phyloP scores from a whole-genome alignment of 2,329 filamentous ascomycete genomes.

The Albophoma yamanashiensis region DNA sequence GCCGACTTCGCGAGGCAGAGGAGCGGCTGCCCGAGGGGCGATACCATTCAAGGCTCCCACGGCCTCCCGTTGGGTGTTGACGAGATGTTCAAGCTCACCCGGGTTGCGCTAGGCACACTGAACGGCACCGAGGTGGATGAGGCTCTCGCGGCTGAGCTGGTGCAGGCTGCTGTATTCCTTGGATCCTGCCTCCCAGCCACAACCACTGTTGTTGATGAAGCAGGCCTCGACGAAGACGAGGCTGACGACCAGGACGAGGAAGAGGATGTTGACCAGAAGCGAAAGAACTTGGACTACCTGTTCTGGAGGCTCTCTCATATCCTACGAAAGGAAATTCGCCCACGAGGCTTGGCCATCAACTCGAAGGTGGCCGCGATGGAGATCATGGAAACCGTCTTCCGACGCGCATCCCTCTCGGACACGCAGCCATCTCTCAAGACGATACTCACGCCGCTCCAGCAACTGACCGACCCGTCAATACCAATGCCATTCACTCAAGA shows the following conservation, averaged over 20 bases:
- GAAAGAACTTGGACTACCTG: conserved; percentile 53
- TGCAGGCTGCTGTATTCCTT: conserved; percentile 76
- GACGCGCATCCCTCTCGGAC: conserved; percentile 44
- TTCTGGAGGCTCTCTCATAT: conserved; percentile 70
- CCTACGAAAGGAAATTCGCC: conserved; percentile 62
- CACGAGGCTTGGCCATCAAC: conserved; percentile 51
- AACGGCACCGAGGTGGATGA: conserved; percentile 56
- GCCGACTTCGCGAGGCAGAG: conserved; percentile 62
- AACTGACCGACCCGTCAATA: conserved; percentile 73
- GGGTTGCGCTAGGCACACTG: conserved; percentile 40
- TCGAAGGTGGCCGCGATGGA: conserved; percentile 69
- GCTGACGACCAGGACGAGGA: conserved; percentile 34
- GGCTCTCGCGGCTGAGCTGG: conserved; percentile 64
- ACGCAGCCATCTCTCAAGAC: conserved; percentile 53
- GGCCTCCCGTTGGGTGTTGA: conserved; percentile 58
- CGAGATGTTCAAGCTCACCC: conserved; percentile 51
- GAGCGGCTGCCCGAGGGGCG: conserved; percentile 30
- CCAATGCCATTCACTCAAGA: conserved; percentile 62
- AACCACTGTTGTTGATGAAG: conserved; percentile 26
- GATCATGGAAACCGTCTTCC: conserved; percentile 59
- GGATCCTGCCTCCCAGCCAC: conserved; percentile 41
- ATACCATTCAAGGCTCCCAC: conserved; percentile 58
- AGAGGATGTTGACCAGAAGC: conserved; percentile 29
- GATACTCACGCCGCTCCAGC: conserved; percentile 55
- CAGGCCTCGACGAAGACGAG: conserved; percentile 23